phyloP scores from a whole-genome alignment of 2,329 filamentous ascomycete species.

The Exophiala phaeomuriformis region DNA sequence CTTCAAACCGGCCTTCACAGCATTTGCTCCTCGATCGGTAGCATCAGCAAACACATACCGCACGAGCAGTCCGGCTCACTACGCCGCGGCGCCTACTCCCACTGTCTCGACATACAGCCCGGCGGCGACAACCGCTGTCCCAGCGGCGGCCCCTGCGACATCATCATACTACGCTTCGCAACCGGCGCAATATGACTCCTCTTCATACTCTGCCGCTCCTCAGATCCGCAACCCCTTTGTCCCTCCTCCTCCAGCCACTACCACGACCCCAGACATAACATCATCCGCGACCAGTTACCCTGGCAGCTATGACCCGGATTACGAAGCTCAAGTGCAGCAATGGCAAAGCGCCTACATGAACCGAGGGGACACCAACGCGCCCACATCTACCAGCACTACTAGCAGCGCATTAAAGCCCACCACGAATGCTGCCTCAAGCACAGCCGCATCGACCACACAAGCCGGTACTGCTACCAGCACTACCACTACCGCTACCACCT shows the following conservation, averaged over 20 bases:
- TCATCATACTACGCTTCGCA: slow-evolving; percentile 42
- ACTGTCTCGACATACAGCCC: slow-evolving; percentile 28
- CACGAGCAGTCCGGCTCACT: slow-evolving; percentile 32
- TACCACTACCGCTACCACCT: slow-evolving; percentile 34
- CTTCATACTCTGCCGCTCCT: slow-evolving; percentile 39
- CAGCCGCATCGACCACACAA: slow-evolving; percentile 21
- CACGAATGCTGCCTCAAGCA: slow-evolving; percentile 27
- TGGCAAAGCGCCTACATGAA: slow-evolving; percentile 85
- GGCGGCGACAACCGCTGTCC: too few relatives aligned
- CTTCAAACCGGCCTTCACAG: slow-evolving; percentile 39
- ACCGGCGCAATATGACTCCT: slow-evolving; percentile 37
- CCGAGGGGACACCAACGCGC: slow-evolving; percentile 36
- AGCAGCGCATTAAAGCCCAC: slow-evolving; percentile 17
- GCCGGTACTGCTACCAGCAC: slow-evolving; percentile 23
- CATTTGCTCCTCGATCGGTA: slow-evolving; percentile 56
- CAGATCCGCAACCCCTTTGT: slow-evolving; percentile 70
- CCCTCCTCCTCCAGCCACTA: slow-evolving; percentile 35
- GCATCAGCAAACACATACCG: slow-evolving; percentile 38
- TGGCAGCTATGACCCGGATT: slow-evolving; percentile 58
- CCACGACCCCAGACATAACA: slow-evolving; percentile 42
- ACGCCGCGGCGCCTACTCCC: slow-evolving; percentile 32
- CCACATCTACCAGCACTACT: neutral
- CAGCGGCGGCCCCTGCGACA: slow-evolving; percentile 1
- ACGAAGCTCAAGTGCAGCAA: slow-evolving; percentile 85
- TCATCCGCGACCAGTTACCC: slow-evolving; percentile 35